Evolutionary conservation across 2,329 filamentous ascomycete species (phyloP).

Genomic region (Aureobasidium sp.): DNA sequence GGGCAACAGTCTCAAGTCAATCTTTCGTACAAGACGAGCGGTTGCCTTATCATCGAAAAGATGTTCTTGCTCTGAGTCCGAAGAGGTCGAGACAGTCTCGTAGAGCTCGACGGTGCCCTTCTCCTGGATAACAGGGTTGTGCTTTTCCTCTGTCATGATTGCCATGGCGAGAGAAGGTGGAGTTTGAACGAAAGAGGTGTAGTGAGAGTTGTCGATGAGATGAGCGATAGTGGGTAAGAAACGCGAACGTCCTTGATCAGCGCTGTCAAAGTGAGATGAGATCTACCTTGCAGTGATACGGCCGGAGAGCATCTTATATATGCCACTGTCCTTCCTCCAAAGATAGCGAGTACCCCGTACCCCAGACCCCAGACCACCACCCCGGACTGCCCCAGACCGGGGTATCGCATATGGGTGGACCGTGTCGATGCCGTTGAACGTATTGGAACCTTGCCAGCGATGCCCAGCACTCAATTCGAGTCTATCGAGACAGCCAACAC

Average conservation of each 20-base stretch:
- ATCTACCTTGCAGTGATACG: neutral
- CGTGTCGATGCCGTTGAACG: neutral
- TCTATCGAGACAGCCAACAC: neutral
- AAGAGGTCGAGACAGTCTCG: slow-evolving; percentile 9
- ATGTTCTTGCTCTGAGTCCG: neutral
- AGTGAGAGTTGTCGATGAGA: neutral
- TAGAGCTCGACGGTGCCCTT: slow-evolving; percentile 11
- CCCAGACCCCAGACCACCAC: neutral
- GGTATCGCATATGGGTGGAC: neutral
- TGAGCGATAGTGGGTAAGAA: neutral
- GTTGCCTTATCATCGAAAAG: slow-evolving; percentile 13
- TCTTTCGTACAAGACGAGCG: slow-evolving; percentile 37
- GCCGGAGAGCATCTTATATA: neutral
- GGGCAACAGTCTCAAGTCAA: slow-evolving; percentile 45
- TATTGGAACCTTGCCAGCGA: neutral
- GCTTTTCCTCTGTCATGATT: slow-evolving; percentile 4
- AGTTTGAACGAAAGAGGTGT: neutral
- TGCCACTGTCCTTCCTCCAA: neutral
- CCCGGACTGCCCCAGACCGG: neutral
- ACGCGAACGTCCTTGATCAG: slow-evolving; percentile 1
- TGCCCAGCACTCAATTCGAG: neutral
- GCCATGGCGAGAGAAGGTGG: neutral
- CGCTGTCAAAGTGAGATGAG: slow-evolving; percentile 4
- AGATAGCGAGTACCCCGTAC: neutral
- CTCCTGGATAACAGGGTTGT: neutral